Percentiles rank a stretch among this genome's conserved stretches.
These are phyloP conservation scores for Suillus variegatus DNA, from an alignment of 768 basidiomycete genomes.

Conservation along the genomic window DNA sequence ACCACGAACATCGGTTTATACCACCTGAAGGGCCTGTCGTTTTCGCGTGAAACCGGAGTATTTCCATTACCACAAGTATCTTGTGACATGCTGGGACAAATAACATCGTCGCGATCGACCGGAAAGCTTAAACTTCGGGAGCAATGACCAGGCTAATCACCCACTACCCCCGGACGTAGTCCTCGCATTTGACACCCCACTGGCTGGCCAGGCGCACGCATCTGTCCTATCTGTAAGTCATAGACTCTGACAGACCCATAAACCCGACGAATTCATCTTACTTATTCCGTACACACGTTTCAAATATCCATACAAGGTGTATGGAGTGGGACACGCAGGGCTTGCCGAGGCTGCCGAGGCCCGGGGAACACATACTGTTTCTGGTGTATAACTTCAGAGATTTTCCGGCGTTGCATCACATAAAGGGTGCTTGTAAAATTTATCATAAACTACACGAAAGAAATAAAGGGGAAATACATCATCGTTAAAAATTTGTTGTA, in stretches of 20 bases:
- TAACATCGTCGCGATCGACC: too few species aligned
- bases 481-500: not conserved
- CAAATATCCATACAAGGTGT: not conserved
- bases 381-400: not conserved
- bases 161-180: not conserved
- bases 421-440: not conserved
- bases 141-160: not conserved
- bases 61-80: not conserved
- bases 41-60: not conserved
- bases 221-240: conserved; percentile 66
- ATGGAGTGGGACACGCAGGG: not conserved
- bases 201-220: conserved; percentile 51
- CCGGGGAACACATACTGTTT: not conserved
- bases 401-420: not conserved
- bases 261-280: not conserved
- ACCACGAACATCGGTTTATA: not conserved
- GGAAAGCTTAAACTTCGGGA: not conserved
- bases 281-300: not conserved
- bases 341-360: too few species aligned
- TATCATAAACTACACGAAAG: not conserved
- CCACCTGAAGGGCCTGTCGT: not conserved
- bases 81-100: too few species aligned
- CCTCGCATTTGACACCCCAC: not conserved
- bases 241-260: conserved; percentile 18
- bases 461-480: not conserved